These are phyloP conservation scores for Conticribra guillardii DNA, from an alignment of 108 stramenopile species.

Conservation along the genomic window DNA sequence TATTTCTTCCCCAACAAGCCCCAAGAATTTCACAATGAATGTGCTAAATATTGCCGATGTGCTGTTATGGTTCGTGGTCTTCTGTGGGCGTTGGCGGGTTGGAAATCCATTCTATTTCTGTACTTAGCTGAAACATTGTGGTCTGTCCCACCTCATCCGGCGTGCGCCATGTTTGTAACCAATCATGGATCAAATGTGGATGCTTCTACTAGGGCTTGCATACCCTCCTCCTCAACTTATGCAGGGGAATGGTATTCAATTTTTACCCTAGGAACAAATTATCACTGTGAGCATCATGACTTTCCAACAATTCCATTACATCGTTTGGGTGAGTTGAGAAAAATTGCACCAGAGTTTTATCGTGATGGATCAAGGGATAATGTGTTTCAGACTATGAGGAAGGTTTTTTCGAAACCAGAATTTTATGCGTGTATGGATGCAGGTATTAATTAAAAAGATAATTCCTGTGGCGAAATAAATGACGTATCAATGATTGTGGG, in stretches of 20 bases:
- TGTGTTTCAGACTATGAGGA: slow-evolving; percentile 60
- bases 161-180: slow-evolving; percentile 82
- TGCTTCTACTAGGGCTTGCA: slow-evolving; percentile 29
- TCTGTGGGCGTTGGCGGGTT: slow-evolving; percentile 56
- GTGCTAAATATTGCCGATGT: slow-evolving; percentile 65
- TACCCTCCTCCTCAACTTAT: slow-evolving; percentile 74
- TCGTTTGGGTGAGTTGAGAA: slow-evolving; percentile 56
- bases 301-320: slow-evolving; percentile 83
- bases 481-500: no score
- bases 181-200: slow-evolving; percentile 65
- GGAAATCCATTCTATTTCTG: slow-evolving; percentile 70
- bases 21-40: slow-evolving; percentile 65
- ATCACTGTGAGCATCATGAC: slow-evolving; percentile 87
- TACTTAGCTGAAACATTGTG: slow-evolving; percentile 75
- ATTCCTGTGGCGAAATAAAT: no score
- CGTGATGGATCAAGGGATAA: slow-evolving; percentile 51
- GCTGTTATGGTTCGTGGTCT: slow-evolving; percentile 53
- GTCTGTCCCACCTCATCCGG: slow-evolving; percentile 82
- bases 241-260: slow-evolving; percentile 74
- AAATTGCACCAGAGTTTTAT: slow-evolving; percentile 84
- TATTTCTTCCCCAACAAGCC: slow-evolving; percentile 86
- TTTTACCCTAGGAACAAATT: slow-evolving; percentile 75
- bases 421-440: slow-evolving; percentile 86
- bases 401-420: slow-evolving; percentile 69
- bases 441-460: not conserved